Evolutionary conservation across 495 filamentous ascomycete species (phyloP).

Genomic region (Neurospora discreta): DNA sequence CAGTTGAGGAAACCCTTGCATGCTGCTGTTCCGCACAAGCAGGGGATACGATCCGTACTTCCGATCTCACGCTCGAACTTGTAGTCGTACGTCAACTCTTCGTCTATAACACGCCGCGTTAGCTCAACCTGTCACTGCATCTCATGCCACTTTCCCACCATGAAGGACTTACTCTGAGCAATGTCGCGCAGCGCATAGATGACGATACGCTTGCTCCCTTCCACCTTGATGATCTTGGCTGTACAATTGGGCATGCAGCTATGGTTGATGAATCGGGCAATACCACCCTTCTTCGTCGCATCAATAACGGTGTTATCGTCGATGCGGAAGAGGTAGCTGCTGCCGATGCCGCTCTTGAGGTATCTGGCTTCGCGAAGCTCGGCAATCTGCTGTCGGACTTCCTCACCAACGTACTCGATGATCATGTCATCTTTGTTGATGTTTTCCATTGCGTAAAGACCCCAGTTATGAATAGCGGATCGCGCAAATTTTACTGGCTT

Average conservation of each 20-base stretch:
- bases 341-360: constrained; percentile 91
- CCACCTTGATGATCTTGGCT: constrained; percentile 98
- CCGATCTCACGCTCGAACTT: constrained; percentile 98
- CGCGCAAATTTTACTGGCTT: constrained; percentile 97
- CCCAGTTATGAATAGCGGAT: constrained; percentile 98
- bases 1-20: constrained; percentile 99
- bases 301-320: constrained; percentile 97
- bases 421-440: constrained; percentile 99
- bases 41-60: constrained; percentile 90
- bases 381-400: constrained; percentile 89
- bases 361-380: constrained; percentile 88
- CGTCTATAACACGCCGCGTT: constrained; percentile 51
- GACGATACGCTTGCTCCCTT: constrained; percentile 97
- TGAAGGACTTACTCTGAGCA: constrained; percentile 62
- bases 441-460: constrained; percentile 92
- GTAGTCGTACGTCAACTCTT: constrained; percentile 99
- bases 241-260: constrained; percentile 97
- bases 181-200: constrained; percentile 97
- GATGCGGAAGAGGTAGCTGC: constrained; percentile 95
- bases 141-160: neutral
- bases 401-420: constrained; percentile 98
- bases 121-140: constrained; percentile 21
- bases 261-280: constrained; percentile 98
- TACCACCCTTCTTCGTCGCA: constrained; percentile 95
- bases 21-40: constrained; percentile 85